Base-by-base conservation (phyloP, 345 rosid species). In the Syzygium grande region DNA sequence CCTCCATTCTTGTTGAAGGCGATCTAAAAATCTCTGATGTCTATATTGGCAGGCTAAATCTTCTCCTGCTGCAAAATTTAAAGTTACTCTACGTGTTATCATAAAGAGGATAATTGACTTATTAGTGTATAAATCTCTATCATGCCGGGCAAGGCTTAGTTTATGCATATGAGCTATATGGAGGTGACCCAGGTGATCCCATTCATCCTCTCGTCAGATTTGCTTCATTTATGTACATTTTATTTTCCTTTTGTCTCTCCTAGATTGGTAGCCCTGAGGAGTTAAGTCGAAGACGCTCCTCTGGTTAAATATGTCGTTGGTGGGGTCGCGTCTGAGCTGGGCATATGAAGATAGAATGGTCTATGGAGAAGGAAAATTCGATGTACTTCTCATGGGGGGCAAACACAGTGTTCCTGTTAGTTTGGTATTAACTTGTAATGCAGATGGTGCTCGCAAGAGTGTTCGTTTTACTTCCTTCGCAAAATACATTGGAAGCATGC, bases 1-100 rank as follows among this genome's bases (percentile, higher is more conserved):
- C 93, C 55, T 59, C 79, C 86, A 59, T 41, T 30, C 84, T 79
- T 51, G 86, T 86, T 34, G 52, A 84, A 52, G 88, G 88, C 73
- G n/a, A 86, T 86, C 56, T 86, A 30, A 59, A 73, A 51, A 68
- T 52, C 27, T 52, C 85, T 84, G 85, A 86, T 86, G 86, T 85
- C 85, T 86, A 87, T 87, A 85, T 84, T 89, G 25, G 86, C 84
- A 73, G 87, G 73, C 11, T 51, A 52, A 52, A n/a, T 84, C 14
- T 52, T 84, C 49, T 55, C 46, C 59, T 84, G 59, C 46, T 29
- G 17, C 55, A 34, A 84, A 55, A n/a, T 84, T 84, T 7, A 29
- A 52, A 53, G 46, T 43, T 80, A 52, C 86, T 52, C 59, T 84
- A 41, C 61, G n/a, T 52, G 61, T 30, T 38, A 11, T 52, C 59